Evolutionary conservation across 371 early-diverging fungal genomes (phyloP), one percentile per base, ranked within the genome.

Genomic region (Quaeritorhiza haematococci): DNA sequence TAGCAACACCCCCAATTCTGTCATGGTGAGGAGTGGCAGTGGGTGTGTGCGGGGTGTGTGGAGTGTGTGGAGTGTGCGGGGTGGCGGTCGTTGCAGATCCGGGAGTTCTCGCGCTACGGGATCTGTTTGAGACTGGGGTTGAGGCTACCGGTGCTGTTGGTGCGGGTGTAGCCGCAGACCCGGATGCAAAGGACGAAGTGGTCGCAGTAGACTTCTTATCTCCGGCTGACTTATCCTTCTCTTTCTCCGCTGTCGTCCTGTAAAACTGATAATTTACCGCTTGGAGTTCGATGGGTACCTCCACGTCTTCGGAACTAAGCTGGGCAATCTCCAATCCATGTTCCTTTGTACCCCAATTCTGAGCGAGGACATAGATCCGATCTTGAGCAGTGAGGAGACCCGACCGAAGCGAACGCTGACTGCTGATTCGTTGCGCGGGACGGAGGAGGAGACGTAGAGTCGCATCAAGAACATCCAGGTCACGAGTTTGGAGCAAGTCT

Each of bases 391-490:
- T 49, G 0, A 51, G 72, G 62, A 90, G 85, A 29, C 78, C 78
- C 26, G 84, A 68, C 34, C 83, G 76, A 21, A 86, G 71, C 4
- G 86, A 79, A 33, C 84, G 78, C 53, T 90, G 90, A 32, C 79
- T 81, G 38, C 82, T 82, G 52, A 86, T 74, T 29, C 92, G 80
- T 68, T 92, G 92, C 10, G 91, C 90, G n/a, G 89, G 90, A 49
- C 88, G 78, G 26, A 90, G 69, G 50, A 91, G 65, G 27, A 92
- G 78, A 5, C 82, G 79, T 24, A 96, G 74, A 0, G 85, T 74
- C 24, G 82, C 73, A 60, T 84, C 81, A 28, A 91, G 71, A 23
- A 92, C 75, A 56, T 87, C 90, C 48, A 88, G 55, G 67, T 92
- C 91, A 43, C 74, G 67, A 15, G 91, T 76, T 55, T 83, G 70